Evolutionary conservation across 2,329 filamentous ascomycete species (phyloP).

Genomic region (Aspergillus pseudoviridinutans): DNA sequence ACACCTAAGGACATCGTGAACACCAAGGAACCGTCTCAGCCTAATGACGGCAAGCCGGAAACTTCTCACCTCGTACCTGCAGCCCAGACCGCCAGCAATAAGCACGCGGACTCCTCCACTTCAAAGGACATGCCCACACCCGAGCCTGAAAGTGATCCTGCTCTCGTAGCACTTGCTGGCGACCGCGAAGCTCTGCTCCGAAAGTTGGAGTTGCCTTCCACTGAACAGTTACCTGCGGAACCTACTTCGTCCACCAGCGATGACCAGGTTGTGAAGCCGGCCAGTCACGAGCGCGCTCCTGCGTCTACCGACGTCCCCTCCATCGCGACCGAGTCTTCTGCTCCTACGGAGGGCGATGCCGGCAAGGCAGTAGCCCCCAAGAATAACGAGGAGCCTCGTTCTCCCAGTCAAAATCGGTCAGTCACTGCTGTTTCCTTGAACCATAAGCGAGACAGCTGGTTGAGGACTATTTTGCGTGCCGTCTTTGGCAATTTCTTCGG

Average conservation of each 20-base stretch:
- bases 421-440: constrained; percentile 37
- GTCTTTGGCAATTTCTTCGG: constrained; percentile 41
- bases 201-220: constrained; percentile 28
- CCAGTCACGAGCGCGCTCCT: constrained; percentile 7
- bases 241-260: constrained; percentile 62
- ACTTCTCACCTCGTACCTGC: constrained; percentile 5
- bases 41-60: constrained; percentile 11
- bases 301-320: constrained; percentile 4
- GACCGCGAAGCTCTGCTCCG: constrained; percentile 32
- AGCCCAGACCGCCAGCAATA: constrained; percentile 10
- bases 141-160: constrained; percentile 30
- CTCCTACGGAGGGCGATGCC: constrained; percentile 9
- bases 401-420: constrained; percentile 36
- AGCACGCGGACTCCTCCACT: constrained; percentile 5
- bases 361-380: constrained; percentile 12
- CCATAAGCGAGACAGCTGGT: constrained; percentile 36
- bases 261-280: constrained; percentile 77
- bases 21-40: constrained; percentile 8
- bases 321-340: constrained; percentile 1
- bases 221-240: constrained; percentile 38
- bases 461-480: constrained; percentile 38
- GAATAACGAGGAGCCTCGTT: constrained; percentile 28
- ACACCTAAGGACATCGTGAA: constrained; percentile 7
- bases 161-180: constrained; percentile 27
- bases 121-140: constrained; percentile 21